phyloP scores from a whole-genome alignment of 139 green algal genomes.

The Tetradesmus obliquus region DNA sequence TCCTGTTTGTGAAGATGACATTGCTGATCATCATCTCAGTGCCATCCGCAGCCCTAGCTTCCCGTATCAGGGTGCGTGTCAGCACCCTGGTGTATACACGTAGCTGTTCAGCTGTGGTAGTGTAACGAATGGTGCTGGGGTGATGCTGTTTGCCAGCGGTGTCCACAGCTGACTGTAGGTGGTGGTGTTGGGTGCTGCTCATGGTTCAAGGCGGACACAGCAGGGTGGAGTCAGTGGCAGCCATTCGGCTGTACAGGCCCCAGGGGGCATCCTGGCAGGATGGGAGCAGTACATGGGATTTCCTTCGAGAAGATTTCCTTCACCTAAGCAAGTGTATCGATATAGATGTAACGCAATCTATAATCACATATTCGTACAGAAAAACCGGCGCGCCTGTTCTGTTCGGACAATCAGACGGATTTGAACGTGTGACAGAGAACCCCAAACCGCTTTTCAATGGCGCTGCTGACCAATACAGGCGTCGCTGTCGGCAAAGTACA shows the following conservation, averaged over 20 bases:
- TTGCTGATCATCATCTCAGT: not conserved
- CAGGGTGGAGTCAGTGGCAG: not conserved
- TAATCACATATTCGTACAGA: too few relatives aligned
- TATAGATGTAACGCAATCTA: too few relatives aligned
- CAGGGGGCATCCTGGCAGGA: too few relatives aligned
- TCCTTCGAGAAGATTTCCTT: too few relatives aligned
- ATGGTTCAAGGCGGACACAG: not conserved
- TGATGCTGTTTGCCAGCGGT: not conserved
- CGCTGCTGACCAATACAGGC: too few relatives aligned
- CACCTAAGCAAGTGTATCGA: too few relatives aligned
- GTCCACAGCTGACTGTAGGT: not conserved
- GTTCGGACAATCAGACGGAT: too few relatives aligned
- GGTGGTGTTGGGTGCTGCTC: not conserved
- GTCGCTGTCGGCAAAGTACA: too few relatives aligned
- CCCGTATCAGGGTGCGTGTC: not conserved
- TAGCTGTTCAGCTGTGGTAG: not conserved
- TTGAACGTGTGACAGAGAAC: too few relatives aligned
- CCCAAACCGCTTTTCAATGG: too few relatives aligned
- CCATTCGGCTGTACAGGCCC: not conserved
- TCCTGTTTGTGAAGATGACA: not conserved
- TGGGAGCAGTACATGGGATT: too few relatives aligned
- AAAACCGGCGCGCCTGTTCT: too few relatives aligned
- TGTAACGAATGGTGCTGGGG: not conserved
- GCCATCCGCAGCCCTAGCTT: not conserved
- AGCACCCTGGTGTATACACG: not conserved